Conservation (phyloP, 768 basidiomycete species). For the Auricularia cornea region DNA sequence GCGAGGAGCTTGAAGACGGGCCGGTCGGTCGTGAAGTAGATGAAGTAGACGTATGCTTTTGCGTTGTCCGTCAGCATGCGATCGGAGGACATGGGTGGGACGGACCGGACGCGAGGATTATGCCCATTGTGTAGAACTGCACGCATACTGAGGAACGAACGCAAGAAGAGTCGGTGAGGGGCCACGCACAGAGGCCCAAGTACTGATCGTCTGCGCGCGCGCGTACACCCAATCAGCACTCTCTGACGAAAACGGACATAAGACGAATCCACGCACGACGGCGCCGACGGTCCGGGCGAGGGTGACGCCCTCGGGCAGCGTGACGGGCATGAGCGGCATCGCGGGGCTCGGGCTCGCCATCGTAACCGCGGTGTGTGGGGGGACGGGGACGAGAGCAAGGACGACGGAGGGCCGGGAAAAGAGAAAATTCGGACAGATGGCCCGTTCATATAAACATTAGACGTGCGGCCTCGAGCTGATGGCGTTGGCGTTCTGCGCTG, state of each 20-base stretch:
- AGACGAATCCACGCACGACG: neutral
- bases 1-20: neutral
- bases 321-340: neutral
- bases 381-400: neutral
- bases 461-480: too few relatives aligned
- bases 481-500: too few relatives aligned
- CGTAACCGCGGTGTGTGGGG: too few relatives aligned
- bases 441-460: too few relatives aligned
- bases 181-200: neutral
- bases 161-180: neutral
- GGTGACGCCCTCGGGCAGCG: neutral
- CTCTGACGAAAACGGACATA: neutral
- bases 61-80: neutral
- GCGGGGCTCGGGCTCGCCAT: neutral
- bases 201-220: neutral
- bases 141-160: neutral
- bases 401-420: neutral
- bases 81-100: neutral
- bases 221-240: too few relatives aligned
- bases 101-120: neutral
- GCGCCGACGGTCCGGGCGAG: neutral
- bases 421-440: neutral
- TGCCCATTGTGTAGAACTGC: neutral
- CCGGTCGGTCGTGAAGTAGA: neutral
- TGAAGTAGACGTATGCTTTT: neutral